Conservation (phyloP, 495 filamentous ascomycete genomes). For the Hyaloscypha finlandica region DNA sequence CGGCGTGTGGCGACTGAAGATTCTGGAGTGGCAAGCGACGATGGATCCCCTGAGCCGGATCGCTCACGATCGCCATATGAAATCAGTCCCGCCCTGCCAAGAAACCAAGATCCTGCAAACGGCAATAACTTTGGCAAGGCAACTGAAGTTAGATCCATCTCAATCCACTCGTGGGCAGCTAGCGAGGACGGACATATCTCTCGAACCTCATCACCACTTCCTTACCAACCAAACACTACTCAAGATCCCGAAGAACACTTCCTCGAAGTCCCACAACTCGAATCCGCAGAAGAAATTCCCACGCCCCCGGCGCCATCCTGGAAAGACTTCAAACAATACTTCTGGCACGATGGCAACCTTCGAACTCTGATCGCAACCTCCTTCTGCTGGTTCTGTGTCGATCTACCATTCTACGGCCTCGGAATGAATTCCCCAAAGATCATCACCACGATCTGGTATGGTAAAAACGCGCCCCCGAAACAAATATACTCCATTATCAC, state of each 20-base stretch:
- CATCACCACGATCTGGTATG: conserved; percentile 64
- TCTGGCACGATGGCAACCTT: conserved; percentile 65
- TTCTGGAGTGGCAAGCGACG: neutral
- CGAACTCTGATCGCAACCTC: conserved; percentile 76
- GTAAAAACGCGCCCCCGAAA: conserved; percentile 33
- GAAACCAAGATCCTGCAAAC: neutral
- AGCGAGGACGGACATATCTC: conserved; percentile 2
- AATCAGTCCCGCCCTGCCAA: neutral
- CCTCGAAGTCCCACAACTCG: neutral
- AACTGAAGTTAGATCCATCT: neutral
- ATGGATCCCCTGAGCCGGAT: neutral
- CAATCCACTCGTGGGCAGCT: conserved; percentile 2
- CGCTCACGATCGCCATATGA: conserved; percentile 1
- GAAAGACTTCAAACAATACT: conserved; percentile 59
- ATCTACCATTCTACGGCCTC: conserved; percentile 74
- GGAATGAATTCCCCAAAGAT: conserved; percentile 76
- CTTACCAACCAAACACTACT: conserved; percentile 46
- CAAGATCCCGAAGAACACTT: conserved; percentile 34
- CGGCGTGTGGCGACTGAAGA: neutral
- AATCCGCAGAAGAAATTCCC: conserved; percentile 31
- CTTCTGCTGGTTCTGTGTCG: conserved; percentile 68
- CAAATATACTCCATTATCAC: conserved; percentile 36
- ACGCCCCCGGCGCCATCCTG: conserved; percentile 59
- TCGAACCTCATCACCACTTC: conserved; percentile 28
- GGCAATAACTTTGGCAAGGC: neutral